Evolutionary conservation across 2,329 filamentous ascomycete species (phyloP).

Genomic region (Curvularia hawaiiensis): DNA sequence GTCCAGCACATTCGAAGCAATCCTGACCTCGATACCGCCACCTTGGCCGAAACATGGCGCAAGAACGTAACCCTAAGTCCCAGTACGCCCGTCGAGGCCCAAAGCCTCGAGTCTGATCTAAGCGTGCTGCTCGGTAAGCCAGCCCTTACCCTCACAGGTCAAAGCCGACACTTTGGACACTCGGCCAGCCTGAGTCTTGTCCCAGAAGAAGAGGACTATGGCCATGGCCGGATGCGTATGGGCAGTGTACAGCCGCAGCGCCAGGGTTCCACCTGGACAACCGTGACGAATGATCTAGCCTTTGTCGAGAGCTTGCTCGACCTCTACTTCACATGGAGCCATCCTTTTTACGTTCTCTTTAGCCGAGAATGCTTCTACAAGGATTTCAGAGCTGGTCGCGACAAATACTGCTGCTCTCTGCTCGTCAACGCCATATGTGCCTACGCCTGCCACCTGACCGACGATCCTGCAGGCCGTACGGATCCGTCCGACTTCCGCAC

Average conservation of each 20-base stretch:
- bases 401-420: constrained; percentile 70
- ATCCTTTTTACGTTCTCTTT: constrained; percentile 74
- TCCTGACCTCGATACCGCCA: constrained; percentile 46
- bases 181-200: constrained; percentile 47
- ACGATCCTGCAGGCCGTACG: constrained; percentile 66
- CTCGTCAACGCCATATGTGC: constrained; percentile 70
- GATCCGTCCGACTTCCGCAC: constrained; percentile 66
- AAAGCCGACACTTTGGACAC: constrained; percentile 46
- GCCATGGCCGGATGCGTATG: constrained; percentile 20
- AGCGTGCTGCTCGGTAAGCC: constrained; percentile 47
- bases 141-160: constrained; percentile 38
- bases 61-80: constrained; percentile 46
- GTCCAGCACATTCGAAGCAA: constrained; percentile 52
- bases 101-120: constrained; percentile 44
- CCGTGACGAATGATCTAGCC: constrained; percentile 61
- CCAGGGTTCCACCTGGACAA: constrained; percentile 60
- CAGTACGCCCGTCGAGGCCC: constrained; percentile 27
- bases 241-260: constrained; percentile 21
- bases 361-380: constrained; percentile 73
- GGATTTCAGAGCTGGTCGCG: constrained; percentile 65
- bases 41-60: constrained; percentile 49
- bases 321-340: constrained; percentile 73
- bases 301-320: constrained; percentile 68
- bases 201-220: constrained; percentile 42
- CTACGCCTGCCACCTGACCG: constrained; percentile 71